phyloP scores from a whole-genome alignment of 2,329 filamentous ascomycete genomes.

The Beauveria varroae region DNA sequence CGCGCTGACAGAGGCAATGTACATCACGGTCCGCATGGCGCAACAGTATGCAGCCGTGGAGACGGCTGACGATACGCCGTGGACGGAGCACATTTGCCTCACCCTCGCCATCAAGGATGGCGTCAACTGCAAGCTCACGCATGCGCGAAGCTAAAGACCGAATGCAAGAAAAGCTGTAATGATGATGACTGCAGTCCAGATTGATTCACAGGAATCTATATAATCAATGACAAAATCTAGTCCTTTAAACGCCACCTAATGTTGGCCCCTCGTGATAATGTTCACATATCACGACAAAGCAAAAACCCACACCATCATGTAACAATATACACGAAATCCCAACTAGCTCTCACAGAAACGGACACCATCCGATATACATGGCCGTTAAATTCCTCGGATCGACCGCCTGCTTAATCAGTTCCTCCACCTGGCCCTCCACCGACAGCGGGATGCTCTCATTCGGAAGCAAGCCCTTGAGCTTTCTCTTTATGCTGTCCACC shows the following conservation, averaged over 20 bases:
- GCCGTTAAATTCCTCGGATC: slow-evolving; percentile 70
- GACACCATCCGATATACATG: slow-evolving; percentile 96
- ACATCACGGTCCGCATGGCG: slow-evolving; percentile 10
- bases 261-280: too few relatives aligned
- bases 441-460: slow-evolving; percentile 88
- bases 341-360: slow-evolving; percentile 38
- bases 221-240: neutral
- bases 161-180: neutral
- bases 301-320: neutral
- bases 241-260: neutral
- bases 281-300: neutral
- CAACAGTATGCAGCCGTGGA: slow-evolving; percentile 9
- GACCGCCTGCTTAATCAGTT: slow-evolving; percentile 81
- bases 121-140: neutral
- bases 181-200: neutral
- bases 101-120: neutral
- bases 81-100: neutral
- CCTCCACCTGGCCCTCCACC: slow-evolving; percentile 95
- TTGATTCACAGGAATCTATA: neutral
- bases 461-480: slow-evolving; percentile 75
- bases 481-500: slow-evolving; percentile 79
- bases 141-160: neutral
- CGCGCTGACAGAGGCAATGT: neutral
- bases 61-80: neutral
- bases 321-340: neutral